Conservation (phyloP, 495 filamentous ascomycete genomes). For the Rostrohypoxylon terebratum region DNA sequence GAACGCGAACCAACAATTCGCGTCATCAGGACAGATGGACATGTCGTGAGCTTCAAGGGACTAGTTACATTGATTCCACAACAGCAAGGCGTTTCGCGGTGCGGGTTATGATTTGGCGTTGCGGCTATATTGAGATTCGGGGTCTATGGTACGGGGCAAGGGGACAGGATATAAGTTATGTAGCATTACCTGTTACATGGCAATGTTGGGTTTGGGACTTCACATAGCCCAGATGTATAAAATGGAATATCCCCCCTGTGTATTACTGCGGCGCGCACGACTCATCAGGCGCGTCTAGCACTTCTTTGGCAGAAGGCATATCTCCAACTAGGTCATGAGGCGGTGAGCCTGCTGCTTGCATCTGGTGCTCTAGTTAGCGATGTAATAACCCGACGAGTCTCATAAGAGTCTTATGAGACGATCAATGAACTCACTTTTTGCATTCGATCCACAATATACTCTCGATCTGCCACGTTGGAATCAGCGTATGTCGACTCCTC, state of each 20-base stretch:
- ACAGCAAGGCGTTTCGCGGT: conserved; percentile 28
- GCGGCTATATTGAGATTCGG: conserved; percentile 33
- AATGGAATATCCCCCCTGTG: conserved; percentile 7
- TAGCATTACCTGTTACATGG: conserved; percentile 30
- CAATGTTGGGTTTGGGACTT: conserved; percentile 30
- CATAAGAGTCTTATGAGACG: background rate
- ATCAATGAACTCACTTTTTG: conserved; percentile 78
- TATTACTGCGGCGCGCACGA: conserved; percentile 76
- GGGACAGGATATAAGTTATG: conserved; percentile 43
- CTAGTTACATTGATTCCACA: conserved; percentile 14
- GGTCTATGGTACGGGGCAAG: conserved; percentile 42
- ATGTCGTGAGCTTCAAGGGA: conserved; percentile 37
- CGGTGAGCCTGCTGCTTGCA: conserved; percentile 94
- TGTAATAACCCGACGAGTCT: background rate
- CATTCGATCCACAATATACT: conserved; percentile 97
- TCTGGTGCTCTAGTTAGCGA: conserved; percentile 61
- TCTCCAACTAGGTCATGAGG: conserved; percentile 91
- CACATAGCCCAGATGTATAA: conserved; percentile 40
- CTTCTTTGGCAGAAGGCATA: conserved; percentile 81
- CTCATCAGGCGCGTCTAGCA: conserved; percentile 74
- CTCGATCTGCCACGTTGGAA: conserved; percentile 80
- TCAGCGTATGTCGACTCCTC: conserved; percentile 83
- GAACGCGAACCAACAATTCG: conserved; percentile 15
- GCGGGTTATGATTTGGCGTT: conserved; percentile 38
- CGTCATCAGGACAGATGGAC: conserved; percentile 48